Evolutionary conservation across 345 rosid species (phyloP).

Genomic region (Linum lewisii): DNA sequence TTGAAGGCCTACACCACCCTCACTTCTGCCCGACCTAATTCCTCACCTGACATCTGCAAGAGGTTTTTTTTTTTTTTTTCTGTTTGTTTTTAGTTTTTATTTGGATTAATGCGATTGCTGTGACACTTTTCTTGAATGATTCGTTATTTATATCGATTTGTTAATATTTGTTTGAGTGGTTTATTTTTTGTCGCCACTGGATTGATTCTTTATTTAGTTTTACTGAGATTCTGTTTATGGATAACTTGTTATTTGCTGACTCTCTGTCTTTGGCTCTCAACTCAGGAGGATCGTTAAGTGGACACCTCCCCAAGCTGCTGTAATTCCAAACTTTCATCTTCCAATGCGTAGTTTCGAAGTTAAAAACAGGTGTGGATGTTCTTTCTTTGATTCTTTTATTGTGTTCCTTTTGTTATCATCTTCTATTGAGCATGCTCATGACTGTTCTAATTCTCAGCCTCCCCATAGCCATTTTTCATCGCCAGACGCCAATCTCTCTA

Average conservation of each 20-base stretch:
- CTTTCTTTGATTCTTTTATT: not conserved
- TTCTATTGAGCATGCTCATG: no score
- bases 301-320: conserved; percentile 55
- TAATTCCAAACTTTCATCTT: conserved; percentile 54
- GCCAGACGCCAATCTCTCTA: no score
- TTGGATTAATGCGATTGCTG: not conserved
- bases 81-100: not conserved
- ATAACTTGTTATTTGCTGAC: not conserved
- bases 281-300: conserved; percentile 38
- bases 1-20: conserved; percentile 29
- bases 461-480: no score
- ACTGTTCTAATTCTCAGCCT: no score
- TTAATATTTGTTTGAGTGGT: not conserved
- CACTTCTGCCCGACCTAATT: conserved; percentile 28
- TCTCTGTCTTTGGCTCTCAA: not conserved
- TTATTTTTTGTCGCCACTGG: not conserved
- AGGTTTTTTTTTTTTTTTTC: conserved; percentile 27
- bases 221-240: not conserved
- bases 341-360: conserved; percentile 78
- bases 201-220: not conserved
- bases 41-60: conserved; percentile 15
- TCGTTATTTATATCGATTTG: not conserved
- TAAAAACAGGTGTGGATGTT: conserved; percentile 48
- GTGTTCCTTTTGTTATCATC: no score
- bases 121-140: not conserved